Evolutionary conservation across 495 filamentous ascomycete species (phyloP), one percentile per base, ranked within the genome.

Genomic region (Thozetella sp.): DNA sequence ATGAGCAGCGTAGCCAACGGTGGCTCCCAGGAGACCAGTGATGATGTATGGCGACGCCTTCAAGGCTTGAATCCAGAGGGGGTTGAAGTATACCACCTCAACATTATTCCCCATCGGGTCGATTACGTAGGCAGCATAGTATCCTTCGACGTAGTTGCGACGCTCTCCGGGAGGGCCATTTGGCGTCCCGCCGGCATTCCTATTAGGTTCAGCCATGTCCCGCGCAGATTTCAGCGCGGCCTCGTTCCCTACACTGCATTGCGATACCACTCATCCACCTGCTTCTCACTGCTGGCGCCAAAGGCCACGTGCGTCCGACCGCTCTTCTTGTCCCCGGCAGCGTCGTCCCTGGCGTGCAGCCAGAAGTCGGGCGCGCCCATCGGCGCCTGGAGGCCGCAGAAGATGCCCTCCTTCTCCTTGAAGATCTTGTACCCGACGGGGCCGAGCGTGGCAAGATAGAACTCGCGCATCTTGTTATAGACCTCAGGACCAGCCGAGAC

Each of bases 121-220:
- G 2, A 62, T 43, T 19, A 65, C 70, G 66, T 75, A 84, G 1
- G 77, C 75, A 1, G 69, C 78, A 63, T 79, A 83, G 57, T 81
- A 84, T n/a, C 70, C 71, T 54, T 72, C 71, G 51, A 67, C 62
- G 61, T 78, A 81, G 12, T 64, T n/a, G n/a, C n/a, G 25, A 30
- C 82, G 65, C 30, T 74, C 53, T 2, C 80, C 81, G 2, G 81
- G 81, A 61, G 62, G 50, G 2, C 81, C 80, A 65, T 85, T 82
- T 58, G 67, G 61, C 20, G 52, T 75, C 3, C 71, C 81, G 0
- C 82, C 81, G n/a, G 76, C 76, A 25, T 72, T 72, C 23, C 71
- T 76, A 30, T 25, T 19, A 19, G 10, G 1, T 46, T 19, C 19
- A 27, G 23, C 26, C 50, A 51, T 30, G 10, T 30, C 20, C 2